Evolutionary conservation across 352 stramenopile genomes (phyloP).

Genomic region (Globisporangium polare): DNA sequence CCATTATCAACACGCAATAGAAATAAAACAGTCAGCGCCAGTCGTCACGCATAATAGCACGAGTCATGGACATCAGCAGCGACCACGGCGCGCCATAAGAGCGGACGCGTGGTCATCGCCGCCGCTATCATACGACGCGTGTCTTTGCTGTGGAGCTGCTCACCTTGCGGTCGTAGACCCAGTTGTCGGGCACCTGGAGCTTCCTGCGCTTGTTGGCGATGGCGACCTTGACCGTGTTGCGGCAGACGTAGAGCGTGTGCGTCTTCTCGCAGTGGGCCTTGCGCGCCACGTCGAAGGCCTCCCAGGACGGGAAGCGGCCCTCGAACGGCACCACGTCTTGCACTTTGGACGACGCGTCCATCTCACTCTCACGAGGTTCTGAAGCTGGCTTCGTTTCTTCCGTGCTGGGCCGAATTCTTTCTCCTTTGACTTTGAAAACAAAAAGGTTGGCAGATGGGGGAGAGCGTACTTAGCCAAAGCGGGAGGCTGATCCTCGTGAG

Average conservation of each 20-base stretch:
- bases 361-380: background rate
- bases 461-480: background rate
- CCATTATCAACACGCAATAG: background rate
- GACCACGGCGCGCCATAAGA: too few species aligned
- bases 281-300: conserved; percentile 63
- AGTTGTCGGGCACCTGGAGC: conserved; percentile 54
- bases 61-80: background rate
- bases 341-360: conserved; percentile 19
- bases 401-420: conserved; percentile 27
- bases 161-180: conserved; percentile 72
- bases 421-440: background rate
- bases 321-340: conserved; percentile 69
- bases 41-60: background rate
- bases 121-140: background rate
- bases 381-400: conserved; percentile 8
- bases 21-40: background rate
- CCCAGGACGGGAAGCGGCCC: conserved; percentile 70
- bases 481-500: background rate
- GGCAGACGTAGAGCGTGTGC: conserved; percentile 78
- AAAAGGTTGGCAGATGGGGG: background rate
- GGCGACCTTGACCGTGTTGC: conserved; percentile 71
- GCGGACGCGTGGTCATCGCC: background rate
- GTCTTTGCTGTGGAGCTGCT: conserved; percentile 10
- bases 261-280: conserved; percentile 72
- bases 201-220: conserved; percentile 70